Evolutionary conservation across 1,284 basidiomycete species (phyloP).

Genomic region (Trametes pubescens): DNA sequence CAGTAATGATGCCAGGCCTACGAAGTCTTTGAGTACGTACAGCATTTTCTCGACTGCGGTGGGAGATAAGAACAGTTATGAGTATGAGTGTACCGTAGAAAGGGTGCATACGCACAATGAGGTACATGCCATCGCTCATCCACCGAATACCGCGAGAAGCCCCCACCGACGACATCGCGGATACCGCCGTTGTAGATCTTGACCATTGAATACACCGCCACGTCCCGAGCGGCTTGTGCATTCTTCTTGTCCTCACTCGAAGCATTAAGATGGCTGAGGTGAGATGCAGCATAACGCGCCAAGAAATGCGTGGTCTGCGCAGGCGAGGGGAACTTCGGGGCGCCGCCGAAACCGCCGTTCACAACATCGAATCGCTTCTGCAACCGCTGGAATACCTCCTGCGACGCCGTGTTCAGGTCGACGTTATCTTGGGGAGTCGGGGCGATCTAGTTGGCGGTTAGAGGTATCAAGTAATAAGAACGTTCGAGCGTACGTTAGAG

Average conservation of each 20-base stretch:
- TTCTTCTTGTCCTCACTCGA: constrained; percentile 19
- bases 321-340: constrained; percentile 50
- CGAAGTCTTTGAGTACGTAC: constrained; percentile 25
- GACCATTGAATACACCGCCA: constrained; percentile 38
- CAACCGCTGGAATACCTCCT: constrained; percentile 31
- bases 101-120: constrained; percentile 43
- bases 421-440: constrained; percentile 15
- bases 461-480: too few relatives aligned
- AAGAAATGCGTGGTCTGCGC: constrained; percentile 39
- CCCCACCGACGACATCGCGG: constrained; percentile 53
- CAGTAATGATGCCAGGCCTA: background rate
- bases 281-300: constrained; percentile 35
- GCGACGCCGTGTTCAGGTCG: constrained; percentile 20
- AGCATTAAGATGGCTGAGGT: constrained; percentile 16
- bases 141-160: constrained; percentile 53
- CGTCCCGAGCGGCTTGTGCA: constrained; percentile 36
- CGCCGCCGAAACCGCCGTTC: constrained; percentile 49
- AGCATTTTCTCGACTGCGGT: constrained; percentile 58
- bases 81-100: background rate
- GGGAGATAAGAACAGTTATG: background rate
- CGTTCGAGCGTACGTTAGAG: constrained; percentile 27
- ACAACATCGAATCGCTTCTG: constrained; percentile 40
- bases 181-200: constrained; percentile 53
- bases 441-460: constrained; percentile 25
- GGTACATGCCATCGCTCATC: constrained; percentile 55